Conservation (phyloP, 164 flowering plant species). For the Dillenia turbinata region DNA sequence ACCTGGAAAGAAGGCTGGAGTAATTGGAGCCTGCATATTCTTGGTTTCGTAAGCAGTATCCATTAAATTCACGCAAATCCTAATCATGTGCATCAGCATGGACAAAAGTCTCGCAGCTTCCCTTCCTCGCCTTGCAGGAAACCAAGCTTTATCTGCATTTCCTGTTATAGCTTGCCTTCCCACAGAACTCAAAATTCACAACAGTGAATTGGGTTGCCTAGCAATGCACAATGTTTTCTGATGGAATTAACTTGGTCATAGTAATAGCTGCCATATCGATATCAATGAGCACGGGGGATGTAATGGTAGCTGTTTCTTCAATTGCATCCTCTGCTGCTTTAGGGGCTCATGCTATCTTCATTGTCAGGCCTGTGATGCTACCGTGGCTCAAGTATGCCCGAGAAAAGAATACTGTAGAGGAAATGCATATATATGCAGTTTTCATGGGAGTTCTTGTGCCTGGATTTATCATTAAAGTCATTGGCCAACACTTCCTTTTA, state of each 20-base stretch:
- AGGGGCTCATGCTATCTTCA: background rate
- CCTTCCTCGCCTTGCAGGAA: background rate
- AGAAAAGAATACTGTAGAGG: constrained; percentile 25
- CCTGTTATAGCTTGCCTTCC: constrained; percentile 28
- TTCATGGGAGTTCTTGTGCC: background rate
- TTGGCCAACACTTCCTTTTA: constrained; percentile 22
- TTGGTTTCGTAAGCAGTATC: constrained; percentile 4
- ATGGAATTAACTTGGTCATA: constrained; percentile 5
- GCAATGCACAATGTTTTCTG: constrained; percentile 26
- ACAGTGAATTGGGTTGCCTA: constrained; percentile 36
- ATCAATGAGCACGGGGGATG: background rate
- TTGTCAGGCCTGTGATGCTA: constrained; percentile 17
- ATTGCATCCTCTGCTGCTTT: background rate
- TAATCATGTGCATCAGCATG: background rate
- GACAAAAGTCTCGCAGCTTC: background rate
- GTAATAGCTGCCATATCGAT: background rate
- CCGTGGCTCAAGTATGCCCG: constrained; percentile 27
- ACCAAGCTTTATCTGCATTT: constrained; percentile 21
- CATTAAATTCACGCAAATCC: background rate
- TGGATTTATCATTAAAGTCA: constrained; percentile 1
- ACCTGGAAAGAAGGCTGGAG: constrained; percentile 15
- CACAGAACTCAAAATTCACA: constrained; percentile 31
- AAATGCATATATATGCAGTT: constrained; percentile 9
- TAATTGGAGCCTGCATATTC: constrained; percentile 15
- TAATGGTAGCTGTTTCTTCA: no score